Evolutionary conservation across 2,329 filamentous ascomycete species (phyloP).

Genomic region (Botrytis elliptica): DNA sequence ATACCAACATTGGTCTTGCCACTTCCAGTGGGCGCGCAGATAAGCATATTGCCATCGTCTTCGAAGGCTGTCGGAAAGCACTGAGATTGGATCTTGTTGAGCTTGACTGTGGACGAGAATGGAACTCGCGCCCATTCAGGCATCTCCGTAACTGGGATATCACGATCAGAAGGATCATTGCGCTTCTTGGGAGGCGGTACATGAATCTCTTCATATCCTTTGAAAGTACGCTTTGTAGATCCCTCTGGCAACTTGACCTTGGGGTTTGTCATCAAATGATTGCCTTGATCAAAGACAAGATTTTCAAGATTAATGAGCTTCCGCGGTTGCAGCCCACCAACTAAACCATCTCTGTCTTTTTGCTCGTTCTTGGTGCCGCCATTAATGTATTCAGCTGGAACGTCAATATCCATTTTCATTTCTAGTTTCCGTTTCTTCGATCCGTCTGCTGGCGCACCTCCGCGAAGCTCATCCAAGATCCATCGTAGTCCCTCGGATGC

Average conservation of each 20-base stretch:
- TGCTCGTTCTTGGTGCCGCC: conserved; percentile 51
- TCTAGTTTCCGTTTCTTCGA: conserved; percentile 68
- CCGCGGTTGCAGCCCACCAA: conserved; percentile 81
- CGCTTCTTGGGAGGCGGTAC: conserved; percentile 90
- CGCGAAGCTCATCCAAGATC: conserved; percentile 85
- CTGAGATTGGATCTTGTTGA: conserved; percentile 94
- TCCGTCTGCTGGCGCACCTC: conserved; percentile 60
- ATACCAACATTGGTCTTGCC: conserved; percentile 99
- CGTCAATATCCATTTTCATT: conserved; percentile 93
- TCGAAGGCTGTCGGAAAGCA: conserved; percentile 90
- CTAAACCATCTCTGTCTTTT: conserved; percentile 62
- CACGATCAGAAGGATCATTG: conserved; percentile 73
- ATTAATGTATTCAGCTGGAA: conserved; percentile 59
- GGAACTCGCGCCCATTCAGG: conserved; percentile 88
- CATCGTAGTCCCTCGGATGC: conserved; percentile 79
- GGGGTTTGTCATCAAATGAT: conserved; percentile 99
- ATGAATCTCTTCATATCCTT: conserved; percentile 98
- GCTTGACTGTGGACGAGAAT: conserved; percentile 79
- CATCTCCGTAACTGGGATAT: conserved; percentile 81
- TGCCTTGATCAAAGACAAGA: conserved; percentile 94
- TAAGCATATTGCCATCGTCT: conserved; percentile 94
- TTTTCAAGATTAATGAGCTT: conserved; percentile 93
- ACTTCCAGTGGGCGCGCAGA: conserved; percentile 94
- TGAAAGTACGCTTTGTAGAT: conserved; percentile 92
- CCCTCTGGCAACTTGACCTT: conserved; percentile 92